Conservation (phyloP, 306 rosid species). For the Cucurbita moschata region DNA sequence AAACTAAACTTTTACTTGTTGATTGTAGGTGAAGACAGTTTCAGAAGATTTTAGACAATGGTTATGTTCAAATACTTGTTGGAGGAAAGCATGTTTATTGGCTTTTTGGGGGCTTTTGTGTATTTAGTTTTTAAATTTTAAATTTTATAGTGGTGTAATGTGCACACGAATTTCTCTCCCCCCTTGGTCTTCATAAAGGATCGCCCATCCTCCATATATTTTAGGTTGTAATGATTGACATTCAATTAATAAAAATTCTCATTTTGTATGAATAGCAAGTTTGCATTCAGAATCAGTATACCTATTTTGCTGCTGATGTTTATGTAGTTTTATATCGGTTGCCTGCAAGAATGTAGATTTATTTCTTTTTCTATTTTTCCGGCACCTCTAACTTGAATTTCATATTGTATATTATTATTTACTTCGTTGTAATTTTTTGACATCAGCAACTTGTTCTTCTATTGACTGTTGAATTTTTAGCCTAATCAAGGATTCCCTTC, state of each 20-base stretch:
- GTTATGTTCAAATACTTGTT: conserved; percentile 8
- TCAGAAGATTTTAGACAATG: conserved; percentile 9
- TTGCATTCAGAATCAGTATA: conserved; percentile 2
- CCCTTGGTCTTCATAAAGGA: neutral
- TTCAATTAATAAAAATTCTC: conserved; percentile 1
- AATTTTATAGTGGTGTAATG: neutral
- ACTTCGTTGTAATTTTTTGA: neutral
- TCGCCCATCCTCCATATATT: neutral
- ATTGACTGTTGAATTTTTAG: conserved; percentile 36
- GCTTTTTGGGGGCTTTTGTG: conserved; percentile 8
- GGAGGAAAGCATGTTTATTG: conserved; percentile 12
- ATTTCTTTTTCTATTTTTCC: neutral
- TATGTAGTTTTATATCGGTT: neutral
- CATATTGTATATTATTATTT: neutral
- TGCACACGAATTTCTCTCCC: neutral
- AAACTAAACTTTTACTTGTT: conserved; percentile 9
- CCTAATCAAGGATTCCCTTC: conserved; percentile 82
- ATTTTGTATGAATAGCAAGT: neutral
- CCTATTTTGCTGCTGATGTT: neutral
- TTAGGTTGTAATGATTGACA: conserved; percentile 8
- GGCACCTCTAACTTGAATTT: neutral
- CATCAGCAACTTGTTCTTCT: neutral
- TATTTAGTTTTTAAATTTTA: neutral
- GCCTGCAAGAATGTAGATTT: neutral
- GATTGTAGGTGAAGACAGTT: conserved; percentile 12